A percentile compares a stretch with the other conserved stretches of the same genome.
Evolutionary conservation across 1,284 basidiomycete species (phyloP).

Genomic region (Xerocomus minutiporus): DNA sequence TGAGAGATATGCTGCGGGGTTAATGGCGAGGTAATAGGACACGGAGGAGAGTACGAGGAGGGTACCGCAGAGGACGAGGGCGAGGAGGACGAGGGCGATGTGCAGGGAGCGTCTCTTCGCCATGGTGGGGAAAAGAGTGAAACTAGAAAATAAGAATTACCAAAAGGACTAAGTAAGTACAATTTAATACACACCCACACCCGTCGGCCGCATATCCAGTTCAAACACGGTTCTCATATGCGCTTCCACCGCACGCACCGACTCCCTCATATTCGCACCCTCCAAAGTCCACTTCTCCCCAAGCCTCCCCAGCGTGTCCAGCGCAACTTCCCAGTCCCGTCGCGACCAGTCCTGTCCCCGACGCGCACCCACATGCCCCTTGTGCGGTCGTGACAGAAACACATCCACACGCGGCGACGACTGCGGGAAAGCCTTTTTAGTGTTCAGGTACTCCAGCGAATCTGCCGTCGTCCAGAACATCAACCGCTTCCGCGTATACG

Average conservation of each 20-base stretch:
- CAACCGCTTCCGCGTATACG: conserved; percentile 39
- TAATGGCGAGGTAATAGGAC: conserved; percentile 87
- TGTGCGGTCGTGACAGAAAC: conserved; percentile 50
- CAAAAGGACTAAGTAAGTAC: neutral
- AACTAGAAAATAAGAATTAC: neutral
- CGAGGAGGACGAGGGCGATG: conserved; percentile 72
- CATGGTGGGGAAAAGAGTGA: conserved; percentile 37
- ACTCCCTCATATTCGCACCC: conserved; percentile 45
- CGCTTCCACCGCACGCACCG: conserved; percentile 43
- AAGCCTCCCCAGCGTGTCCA: conserved; percentile 44
- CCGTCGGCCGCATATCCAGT: conserved; percentile 48
- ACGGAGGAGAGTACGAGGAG: conserved; percentile 89
- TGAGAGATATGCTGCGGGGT: conserved; percentile 70
- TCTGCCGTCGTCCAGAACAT: conserved; percentile 51
- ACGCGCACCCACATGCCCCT: conserved; percentile 42
- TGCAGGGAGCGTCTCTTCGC: conserved; percentile 61
- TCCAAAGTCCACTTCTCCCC: conserved; percentile 54
- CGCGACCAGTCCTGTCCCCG: conserved; percentile 68
- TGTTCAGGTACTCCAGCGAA: conserved; percentile 52
- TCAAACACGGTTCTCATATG: conserved; percentile 50
- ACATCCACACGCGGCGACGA: conserved; percentile 44
- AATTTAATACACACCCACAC: conserved; percentile 25
- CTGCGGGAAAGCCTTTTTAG: conserved; percentile 30
- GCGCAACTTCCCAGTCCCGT: conserved; percentile 55
- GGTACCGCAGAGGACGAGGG: conserved; percentile 84